Evolutionary conservation across 768 basidiomycete genomes (phyloP).

Genomic region (Kwoniella sp.): DNA sequence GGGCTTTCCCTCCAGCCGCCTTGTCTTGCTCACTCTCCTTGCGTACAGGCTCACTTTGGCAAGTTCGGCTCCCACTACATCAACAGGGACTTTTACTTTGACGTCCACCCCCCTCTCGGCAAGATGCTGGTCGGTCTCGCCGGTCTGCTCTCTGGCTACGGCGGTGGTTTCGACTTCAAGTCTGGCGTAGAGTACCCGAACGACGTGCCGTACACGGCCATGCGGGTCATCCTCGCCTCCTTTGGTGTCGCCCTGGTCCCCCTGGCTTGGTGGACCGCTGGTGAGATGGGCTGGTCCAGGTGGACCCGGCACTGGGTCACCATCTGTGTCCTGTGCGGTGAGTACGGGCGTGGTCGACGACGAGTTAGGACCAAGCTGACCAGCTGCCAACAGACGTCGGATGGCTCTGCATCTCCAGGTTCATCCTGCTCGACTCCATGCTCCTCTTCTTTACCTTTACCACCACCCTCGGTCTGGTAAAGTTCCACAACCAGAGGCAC

Average conservation of each 20-base stretch:
- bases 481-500: constrained; percentile 95
- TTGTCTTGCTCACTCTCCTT: neutral
- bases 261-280: constrained; percentile 91
- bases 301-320: constrained; percentile 88
- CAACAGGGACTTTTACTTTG: constrained; percentile 98
- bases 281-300: constrained; percentile 84
- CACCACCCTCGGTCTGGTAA: constrained; percentile 87
- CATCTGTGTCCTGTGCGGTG: constrained; percentile 87
- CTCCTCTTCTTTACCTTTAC: constrained; percentile 98
- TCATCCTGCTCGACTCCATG: constrained; percentile 97
- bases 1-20: constrained; percentile 3
- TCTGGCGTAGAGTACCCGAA: constrained; percentile 81
- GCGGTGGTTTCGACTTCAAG: constrained; percentile 89
- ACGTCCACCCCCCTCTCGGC: constrained; percentile 95
- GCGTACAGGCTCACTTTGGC: constrained; percentile 78
- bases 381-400: constrained; percentile 65
- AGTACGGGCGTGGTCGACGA: constrained; percentile 33
- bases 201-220: constrained; percentile 82
- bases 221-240: constrained; percentile 89
- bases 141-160: constrained; percentile 83
- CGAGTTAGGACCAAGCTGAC: neutral
- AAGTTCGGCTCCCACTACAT: constrained; percentile 98
- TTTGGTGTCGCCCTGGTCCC: constrained; percentile 96
- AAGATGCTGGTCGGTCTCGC: constrained; percentile 98
- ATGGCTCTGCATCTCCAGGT: constrained; percentile 94